Conservation (phyloP, 2,329 filamentous ascomycete genomes). For the Diaporthe citri region DNA sequence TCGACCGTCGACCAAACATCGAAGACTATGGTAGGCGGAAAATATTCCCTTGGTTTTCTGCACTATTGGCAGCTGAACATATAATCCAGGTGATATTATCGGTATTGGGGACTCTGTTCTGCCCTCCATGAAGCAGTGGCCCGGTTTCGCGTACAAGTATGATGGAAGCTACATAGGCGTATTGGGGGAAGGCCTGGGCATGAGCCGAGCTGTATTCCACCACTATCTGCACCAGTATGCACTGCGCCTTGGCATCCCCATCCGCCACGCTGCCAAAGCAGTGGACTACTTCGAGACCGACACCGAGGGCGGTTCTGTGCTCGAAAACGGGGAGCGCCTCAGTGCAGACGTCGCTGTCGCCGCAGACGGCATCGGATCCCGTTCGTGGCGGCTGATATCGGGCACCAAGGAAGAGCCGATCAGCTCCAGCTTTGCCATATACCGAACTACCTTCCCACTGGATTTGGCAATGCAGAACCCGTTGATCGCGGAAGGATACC, state of each 20-base stretch:
- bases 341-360: neutral
- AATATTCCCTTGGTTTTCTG: neutral
- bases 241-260: neutral
- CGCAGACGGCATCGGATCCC: neutral
- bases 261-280: neutral
- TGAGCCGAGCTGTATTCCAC: neutral
- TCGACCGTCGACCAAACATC: neutral
- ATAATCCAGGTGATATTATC: neutral
- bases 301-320: neutral
- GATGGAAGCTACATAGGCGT: neutral
- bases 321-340: neutral
- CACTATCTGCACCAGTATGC: neutral
- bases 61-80: neutral
- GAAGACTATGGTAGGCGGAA: neutral
- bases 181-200: neutral
- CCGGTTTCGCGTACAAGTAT: neutral
- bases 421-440: neutral
- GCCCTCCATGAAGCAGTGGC: neutral
- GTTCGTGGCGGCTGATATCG: neutral
- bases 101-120: neutral
- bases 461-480: neutral
- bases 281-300: constrained; percentile 3
- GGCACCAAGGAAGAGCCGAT: neutral
- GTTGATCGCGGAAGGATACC: neutral
- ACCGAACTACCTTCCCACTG: neutral